A percentile compares a stretch with the other conserved stretches of the same genome.
Conservation (phyloP, 2,329 filamentous ascomycete species). For the Hypoxylon sp. region DNA sequence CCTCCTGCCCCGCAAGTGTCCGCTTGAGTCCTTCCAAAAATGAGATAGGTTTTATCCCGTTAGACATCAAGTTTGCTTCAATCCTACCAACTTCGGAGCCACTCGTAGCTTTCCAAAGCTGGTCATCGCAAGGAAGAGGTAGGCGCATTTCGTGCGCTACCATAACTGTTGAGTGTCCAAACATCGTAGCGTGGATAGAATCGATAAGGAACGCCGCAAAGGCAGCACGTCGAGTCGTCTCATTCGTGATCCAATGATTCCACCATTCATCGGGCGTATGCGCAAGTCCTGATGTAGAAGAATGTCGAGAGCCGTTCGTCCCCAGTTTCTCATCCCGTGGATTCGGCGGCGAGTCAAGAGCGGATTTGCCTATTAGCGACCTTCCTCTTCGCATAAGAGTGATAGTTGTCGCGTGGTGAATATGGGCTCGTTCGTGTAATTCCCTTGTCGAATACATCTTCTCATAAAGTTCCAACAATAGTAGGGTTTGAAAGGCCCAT, state of each 20-base stretch:
- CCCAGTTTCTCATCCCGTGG: constrained; percentile 65
- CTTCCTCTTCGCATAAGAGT: constrained; percentile 94
- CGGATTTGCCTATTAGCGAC: constrained; percentile 85
- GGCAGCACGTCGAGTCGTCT: constrained; percentile 86
- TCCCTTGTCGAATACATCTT: constrained; percentile 97
- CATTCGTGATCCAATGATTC: constrained; percentile 95
- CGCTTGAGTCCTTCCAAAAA: constrained; percentile 92
- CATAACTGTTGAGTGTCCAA: constrained; percentile 96
- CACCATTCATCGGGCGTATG: constrained; percentile 89
- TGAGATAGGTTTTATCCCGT: constrained; percentile 83
- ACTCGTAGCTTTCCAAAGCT: constrained; percentile 89
- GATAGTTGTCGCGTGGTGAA: constrained; percentile 94
- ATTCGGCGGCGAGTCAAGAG: constrained; percentile 84
- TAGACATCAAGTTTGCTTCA: constrained; percentile 80
- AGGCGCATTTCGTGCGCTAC: constrained; percentile 94
- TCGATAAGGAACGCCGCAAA: constrained; percentile 96
- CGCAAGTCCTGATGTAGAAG: constrained; percentile 66
- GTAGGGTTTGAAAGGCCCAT: constrained; percentile 92
- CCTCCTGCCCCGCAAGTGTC: constrained; percentile 84
- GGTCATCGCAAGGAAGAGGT: constrained; percentile 90
- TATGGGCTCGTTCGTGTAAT: constrained; percentile 92
- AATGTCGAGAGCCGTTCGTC: constrained; percentile 64
- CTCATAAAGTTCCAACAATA: constrained; percentile 92
- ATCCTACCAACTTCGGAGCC: constrained; percentile 86
- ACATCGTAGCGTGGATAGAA: constrained; percentile 96